Percentiles rank a stretch among this genome's conserved stretches.
Evolutionary conservation across 495 filamentous ascomycete species (phyloP).

Genomic region (Aspergillus sclerotiicarbonarius): DNA sequence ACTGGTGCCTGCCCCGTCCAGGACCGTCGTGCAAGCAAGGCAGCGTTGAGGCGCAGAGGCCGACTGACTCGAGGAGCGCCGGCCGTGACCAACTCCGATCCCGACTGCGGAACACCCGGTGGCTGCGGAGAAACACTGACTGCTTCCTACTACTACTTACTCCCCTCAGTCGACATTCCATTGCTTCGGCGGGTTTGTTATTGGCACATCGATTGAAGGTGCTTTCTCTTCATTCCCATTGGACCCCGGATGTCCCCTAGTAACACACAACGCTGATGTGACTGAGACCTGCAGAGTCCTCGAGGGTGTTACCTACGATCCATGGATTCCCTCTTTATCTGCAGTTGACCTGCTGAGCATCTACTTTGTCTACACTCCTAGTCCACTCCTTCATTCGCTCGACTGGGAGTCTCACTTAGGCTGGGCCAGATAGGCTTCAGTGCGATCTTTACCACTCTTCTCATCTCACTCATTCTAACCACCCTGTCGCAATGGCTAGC

Average conservation of each 20-base stretch:
- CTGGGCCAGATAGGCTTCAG: not conserved
- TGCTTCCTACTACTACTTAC: not conserved
- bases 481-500: slow-evolving; percentile 29
- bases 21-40: too few species aligned
- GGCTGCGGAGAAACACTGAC: slow-evolving; percentile 1
- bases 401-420: not conserved
- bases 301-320: slow-evolving; percentile 13
- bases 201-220: slow-evolving; percentile 1
- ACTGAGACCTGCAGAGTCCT: not conserved
- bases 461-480: not conserved
- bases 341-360: slow-evolving; percentile 15
- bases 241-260: not conserved
- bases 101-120: slow-evolving; percentile 12
- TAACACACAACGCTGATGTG: not conserved
- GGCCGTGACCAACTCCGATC: slow-evolving; percentile 9
- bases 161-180: slow-evolving; percentile 6
- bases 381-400: slow-evolving; percentile 7
- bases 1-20: not conserved
- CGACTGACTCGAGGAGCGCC: not conserved
- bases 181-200: not conserved
- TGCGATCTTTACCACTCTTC: not conserved
- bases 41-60: not conserved
- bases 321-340: slow-evolving; percentile 20
- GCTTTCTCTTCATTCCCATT: not conserved
- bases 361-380: slow-evolving; percentile 1